Evolutionary conservation across 371 early-diverging fungal species (phyloP).

Genomic region (Mortierella sp.): DNA sequence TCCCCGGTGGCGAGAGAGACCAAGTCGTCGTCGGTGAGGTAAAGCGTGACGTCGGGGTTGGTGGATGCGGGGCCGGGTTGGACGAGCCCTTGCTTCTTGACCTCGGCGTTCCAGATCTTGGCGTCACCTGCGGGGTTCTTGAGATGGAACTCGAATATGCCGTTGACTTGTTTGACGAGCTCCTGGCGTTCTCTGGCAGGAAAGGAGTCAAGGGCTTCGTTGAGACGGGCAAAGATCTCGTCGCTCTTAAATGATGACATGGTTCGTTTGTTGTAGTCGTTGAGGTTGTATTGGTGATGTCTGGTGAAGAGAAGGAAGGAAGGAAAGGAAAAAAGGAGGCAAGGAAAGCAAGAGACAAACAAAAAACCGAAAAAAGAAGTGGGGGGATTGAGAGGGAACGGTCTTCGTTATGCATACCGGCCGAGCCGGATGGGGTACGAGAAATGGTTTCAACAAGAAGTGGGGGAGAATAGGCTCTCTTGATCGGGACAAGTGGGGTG

Average conservation of each 20-base stretch:
- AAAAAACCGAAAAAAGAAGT: background rate
- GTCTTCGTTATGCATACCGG: background rate
- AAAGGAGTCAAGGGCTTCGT: slow-evolving; percentile 59
- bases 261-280: background rate
- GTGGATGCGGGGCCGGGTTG: slow-evolving; percentile 44
- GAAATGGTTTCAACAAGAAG: background rate
- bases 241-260: slow-evolving; percentile 35
- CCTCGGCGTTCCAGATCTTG: slow-evolving; percentile 69
- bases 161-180: slow-evolving; percentile 78
- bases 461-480: background rate
- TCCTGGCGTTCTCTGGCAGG: slow-evolving; percentile 57
- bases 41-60: slow-evolving; percentile 62
- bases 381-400: background rate
- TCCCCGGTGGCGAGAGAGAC: slow-evolving; percentile 78
- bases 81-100: slow-evolving; percentile 69
- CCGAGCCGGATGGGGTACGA: slow-evolving; percentile 7
- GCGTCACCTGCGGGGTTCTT: slow-evolving; percentile 62
- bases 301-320: background rate
- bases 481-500: background rate
- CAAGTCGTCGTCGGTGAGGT: slow-evolving; percentile 73
- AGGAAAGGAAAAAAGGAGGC: background rate
- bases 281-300: background rate
- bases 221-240: slow-evolving; percentile 54
- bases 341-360: background rate
- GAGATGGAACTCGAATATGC: slow-evolving; percentile 88